Conservation (phyloP, 257 asterid genomes). For the Solanum neorickii region DNA sequence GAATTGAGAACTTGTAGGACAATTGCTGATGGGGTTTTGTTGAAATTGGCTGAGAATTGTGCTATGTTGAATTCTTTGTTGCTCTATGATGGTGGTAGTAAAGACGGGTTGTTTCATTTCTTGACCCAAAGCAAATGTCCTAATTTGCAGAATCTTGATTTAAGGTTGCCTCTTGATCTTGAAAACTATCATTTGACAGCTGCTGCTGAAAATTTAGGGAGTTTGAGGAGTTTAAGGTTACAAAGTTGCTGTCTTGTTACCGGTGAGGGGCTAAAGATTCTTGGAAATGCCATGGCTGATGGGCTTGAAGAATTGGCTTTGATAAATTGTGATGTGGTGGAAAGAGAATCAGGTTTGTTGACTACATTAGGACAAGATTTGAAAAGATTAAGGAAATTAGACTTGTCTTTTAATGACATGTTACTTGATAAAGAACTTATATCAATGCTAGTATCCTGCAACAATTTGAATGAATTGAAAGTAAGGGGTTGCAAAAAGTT, state of each 20-base stretch:
- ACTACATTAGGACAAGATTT: conserved; percentile 52
- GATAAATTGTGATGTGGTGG: conserved; percentile 55
- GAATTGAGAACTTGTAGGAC: conserved; percentile 56
- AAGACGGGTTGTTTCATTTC: conserved; percentile 56
- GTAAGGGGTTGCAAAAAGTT: conserved; percentile 53
- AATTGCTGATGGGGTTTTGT: conserved; percentile 36
- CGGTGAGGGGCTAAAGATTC: conserved; percentile 50
- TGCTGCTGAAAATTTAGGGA: conserved; percentile 41
- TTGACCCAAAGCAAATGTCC: conserved; percentile 24
- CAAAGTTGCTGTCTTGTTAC: conserved; percentile 66
- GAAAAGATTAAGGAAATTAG: conserved; percentile 47
- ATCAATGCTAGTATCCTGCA: conserved; percentile 58
- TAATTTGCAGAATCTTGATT: conserved; percentile 36
- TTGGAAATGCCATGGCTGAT: conserved; percentile 23
- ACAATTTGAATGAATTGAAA: conserved; percentile 41
- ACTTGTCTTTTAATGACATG: conserved; percentile 61
- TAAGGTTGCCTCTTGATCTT: conserved; percentile 76
- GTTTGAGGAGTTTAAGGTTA: conserved; percentile 38
- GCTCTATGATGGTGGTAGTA: conserved; percentile 68
- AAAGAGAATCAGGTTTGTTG: conserved; percentile 56
- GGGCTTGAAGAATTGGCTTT: conserved; percentile 51
- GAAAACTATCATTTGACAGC: conserved; percentile 51
- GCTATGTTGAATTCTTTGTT: conserved; percentile 34
- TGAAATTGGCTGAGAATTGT: conserved; percentile 31
- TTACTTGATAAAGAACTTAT: conserved; percentile 55